Percentiles rank a stretch among this genome's conserved stretches.
phyloP scores from a whole-genome alignment of 1,284 basidiomycete genomes.

The Ustilago xerochloae region DNA sequence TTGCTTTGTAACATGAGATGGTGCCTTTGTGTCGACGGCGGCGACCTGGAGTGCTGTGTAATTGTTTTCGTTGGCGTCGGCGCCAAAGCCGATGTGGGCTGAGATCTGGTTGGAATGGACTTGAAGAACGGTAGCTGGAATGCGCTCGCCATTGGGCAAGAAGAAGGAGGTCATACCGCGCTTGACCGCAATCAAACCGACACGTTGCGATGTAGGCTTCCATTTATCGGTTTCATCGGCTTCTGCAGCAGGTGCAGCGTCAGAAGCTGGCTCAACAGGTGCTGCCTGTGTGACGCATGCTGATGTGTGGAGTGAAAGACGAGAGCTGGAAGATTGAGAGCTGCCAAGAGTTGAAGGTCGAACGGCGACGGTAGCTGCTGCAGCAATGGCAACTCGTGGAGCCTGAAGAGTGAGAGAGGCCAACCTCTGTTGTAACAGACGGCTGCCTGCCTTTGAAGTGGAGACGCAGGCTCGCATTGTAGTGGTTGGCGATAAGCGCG shows the following conservation, averaged over 20 bases:
- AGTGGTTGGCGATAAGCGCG: neutral
- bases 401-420: conserved; percentile 22
- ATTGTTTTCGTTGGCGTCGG: conserved; percentile 14
- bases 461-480: conserved; percentile 28
- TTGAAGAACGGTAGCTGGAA: conserved; percentile 94
- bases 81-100: conserved; percentile 46
- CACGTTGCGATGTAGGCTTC: conserved; percentile 84
- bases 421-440: conserved; percentile 37
- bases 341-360: conserved; percentile 2
- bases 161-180: conserved; percentile 94
- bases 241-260: conserved; percentile 4
- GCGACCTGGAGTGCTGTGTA: conserved; percentile 70
- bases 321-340: conserved; percentile 3
- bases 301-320: conserved; percentile 27
- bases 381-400: conserved; percentile 13
- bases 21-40: conserved; percentile 72
- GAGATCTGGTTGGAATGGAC: conserved; percentile 71
- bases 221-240: conserved; percentile 70
- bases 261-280: conserved; percentile 5
- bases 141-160: conserved; percentile 85
- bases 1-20: conserved; percentile 76
- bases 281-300: conserved; percentile 24
- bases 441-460: conserved; percentile 29
- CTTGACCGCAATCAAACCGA: conserved; percentile 91
- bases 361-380: conserved; percentile 8